Evolutionary conservation across 2,329 filamentous ascomycete species (phyloP).

Genomic region (Tolypocladium pustulatum): DNA sequence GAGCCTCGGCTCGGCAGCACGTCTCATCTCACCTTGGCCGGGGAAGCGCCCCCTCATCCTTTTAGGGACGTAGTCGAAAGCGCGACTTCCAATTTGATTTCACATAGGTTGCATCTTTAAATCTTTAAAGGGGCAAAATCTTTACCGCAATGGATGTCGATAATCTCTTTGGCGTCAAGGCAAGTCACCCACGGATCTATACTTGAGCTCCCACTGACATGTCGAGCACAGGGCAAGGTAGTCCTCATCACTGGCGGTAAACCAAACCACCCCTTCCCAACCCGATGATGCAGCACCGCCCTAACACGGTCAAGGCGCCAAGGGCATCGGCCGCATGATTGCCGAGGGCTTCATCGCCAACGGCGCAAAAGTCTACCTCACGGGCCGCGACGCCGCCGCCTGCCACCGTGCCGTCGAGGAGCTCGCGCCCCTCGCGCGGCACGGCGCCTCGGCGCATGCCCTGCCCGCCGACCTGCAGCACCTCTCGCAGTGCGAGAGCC

Average conservation of each 20-base stretch:
- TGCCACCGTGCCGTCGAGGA: conserved; percentile 46
- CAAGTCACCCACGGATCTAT: conserved; percentile 16
- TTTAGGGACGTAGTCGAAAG: neutral
- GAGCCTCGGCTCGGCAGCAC: neutral
- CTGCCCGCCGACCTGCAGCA: conserved; percentile 57
- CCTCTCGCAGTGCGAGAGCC: conserved; percentile 40
- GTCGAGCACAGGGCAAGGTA: conserved; percentile 37
- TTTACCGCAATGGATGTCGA: conserved; percentile 38
- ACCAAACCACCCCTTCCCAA: neutral
- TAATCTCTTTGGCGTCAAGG: conserved; percentile 49
- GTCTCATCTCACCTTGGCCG: neutral
- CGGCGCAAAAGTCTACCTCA: conserved; percentile 55
- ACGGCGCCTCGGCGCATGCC: conserved; percentile 38
- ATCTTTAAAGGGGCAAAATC: conserved; percentile 5
- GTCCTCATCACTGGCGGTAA: conserved; percentile 45
- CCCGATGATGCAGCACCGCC: neutral
- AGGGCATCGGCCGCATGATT: conserved; percentile 60
- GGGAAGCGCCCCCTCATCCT: neutral
- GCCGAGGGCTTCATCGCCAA: conserved; percentile 54
- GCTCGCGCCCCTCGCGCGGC: conserved; percentile 36
- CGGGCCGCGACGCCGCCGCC: conserved; percentile 49
- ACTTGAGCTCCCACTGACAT: neutral
- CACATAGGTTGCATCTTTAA: neutral
- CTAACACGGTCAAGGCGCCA: conserved; percentile 26
- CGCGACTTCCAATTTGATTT: neutral